Evolutionary conservation across 108 stramenopile genomes (phyloP).

Genomic region (Seminavis robusta): DNA sequence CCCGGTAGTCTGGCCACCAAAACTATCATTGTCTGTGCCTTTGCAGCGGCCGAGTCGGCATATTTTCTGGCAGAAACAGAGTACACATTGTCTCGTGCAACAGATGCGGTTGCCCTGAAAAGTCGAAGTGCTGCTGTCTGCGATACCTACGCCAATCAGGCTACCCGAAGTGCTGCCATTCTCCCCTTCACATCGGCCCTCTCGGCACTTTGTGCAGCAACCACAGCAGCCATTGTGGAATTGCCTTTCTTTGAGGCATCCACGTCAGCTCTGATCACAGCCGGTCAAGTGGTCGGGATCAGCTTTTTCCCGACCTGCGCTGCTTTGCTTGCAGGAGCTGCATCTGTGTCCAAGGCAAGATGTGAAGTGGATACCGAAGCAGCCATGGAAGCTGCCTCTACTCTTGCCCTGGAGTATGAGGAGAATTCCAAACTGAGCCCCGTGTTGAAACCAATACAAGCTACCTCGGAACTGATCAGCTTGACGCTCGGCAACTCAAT

Average conservation of each 20-base stretch:
- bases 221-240: slow-evolving; percentile 87
- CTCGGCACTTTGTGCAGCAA: slow-evolving; percentile 81
- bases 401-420: slow-evolving; percentile 73
- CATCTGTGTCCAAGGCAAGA: slow-evolving; percentile 85
- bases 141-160: slow-evolving; percentile 92
- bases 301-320: slow-evolving; percentile 63
- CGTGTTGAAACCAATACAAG: slow-evolving; percentile 64
- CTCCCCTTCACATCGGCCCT: slow-evolving; percentile 89
- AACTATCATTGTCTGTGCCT: slow-evolving; percentile 70
- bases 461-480: slow-evolving; percentile 60
- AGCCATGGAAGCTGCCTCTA: slow-evolving; percentile 74
- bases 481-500: slow-evolving; percentile 30
- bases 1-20: slow-evolving; percentile 73
- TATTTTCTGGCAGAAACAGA: slow-evolving; percentile 77
- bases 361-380: slow-evolving; percentile 87
- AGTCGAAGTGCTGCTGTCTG: slow-evolving; percentile 81
- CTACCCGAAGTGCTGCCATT: slow-evolving; percentile 75
- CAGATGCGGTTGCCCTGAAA: slow-evolving; percentile 86
- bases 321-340: slow-evolving; percentile 82
- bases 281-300: slow-evolving; percentile 50
- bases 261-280: slow-evolving; percentile 19
- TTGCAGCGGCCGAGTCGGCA: slow-evolving; percentile 84
- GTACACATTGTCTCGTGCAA: slow-evolving; percentile 60
- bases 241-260: slow-evolving; percentile 73
- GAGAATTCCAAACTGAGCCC: slow-evolving; percentile 64